Evolutionary conservation across 768 basidiomycete species (phyloP).

Genomic region (Tephrocybe sp.): DNA sequence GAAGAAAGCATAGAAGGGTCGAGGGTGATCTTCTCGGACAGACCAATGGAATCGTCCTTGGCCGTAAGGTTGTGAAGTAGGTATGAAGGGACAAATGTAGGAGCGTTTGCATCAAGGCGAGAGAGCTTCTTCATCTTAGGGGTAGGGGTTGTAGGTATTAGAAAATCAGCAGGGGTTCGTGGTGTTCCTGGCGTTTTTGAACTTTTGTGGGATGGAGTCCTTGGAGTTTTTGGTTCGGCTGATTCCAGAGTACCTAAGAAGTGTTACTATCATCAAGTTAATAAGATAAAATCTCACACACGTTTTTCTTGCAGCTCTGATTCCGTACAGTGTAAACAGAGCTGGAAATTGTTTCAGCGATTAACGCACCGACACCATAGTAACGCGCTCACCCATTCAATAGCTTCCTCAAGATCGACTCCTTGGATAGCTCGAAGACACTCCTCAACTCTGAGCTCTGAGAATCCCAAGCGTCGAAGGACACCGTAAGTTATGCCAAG

Average conservation of each 20-base stretch:
- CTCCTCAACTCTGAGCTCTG: constrained; percentile 62
- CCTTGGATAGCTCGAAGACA: constrained; percentile 66
- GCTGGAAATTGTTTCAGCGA: constrained; percentile 35
- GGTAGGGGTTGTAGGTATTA: constrained; percentile 21
- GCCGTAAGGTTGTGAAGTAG: constrained; percentile 7
- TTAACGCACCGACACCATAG: not conserved
- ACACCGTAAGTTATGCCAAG: constrained; percentile 82
- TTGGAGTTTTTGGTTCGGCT: constrained; percentile 17
- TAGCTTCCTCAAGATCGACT: constrained; percentile 81
- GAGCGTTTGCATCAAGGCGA: constrained; percentile 38
- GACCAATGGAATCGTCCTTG: constrained; percentile 11
- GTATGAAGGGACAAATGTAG: constrained; percentile 35
- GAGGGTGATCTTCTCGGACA: constrained; percentile 10
- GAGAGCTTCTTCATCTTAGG: constrained; percentile 17
- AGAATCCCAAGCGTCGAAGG: constrained; percentile 74
- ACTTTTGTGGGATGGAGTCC: constrained; percentile 8
- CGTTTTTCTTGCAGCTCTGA: constrained; percentile 50
- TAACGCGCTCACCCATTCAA: constrained; percentile 73
- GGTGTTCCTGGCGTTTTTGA: constrained; percentile 29
- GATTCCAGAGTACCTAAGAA: constrained; percentile 2
- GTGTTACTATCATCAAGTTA: not conserved
- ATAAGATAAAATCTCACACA: constrained; percentile 16
- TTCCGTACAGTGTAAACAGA: constrained; percentile 61
- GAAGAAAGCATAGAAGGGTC: constrained; percentile 20
- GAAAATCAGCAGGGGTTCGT: constrained; percentile 32